Evolutionary conservation across 441 rosid genomes (phyloP).

Genomic region (Brassica balearica): DNA sequence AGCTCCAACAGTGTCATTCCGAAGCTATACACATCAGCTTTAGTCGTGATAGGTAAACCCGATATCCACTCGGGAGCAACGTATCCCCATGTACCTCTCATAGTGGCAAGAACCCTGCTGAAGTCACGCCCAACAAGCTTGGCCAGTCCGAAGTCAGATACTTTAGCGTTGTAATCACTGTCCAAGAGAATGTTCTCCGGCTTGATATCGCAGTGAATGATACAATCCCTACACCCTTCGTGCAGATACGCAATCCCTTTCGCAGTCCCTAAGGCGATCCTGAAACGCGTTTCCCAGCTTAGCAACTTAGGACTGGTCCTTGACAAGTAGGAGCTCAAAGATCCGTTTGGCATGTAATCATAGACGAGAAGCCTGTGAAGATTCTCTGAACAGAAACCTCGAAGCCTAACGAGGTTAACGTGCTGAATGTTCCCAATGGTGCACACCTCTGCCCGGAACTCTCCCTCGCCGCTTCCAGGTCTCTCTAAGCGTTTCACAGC

Average conservation of each 20-base stretch:
- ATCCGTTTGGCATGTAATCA: constrained; percentile 92
- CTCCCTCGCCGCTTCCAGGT: constrained; percentile 80
- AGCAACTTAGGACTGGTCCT: constrained; percentile 55
- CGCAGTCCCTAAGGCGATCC: constrained; percentile 76
- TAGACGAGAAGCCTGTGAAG: constrained; percentile 79
- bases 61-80: constrained; percentile 97
- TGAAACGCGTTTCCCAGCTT: constrained; percentile 74
- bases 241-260: constrained; percentile 84
- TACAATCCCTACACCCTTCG: constrained; percentile 90
- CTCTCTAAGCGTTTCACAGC: constrained; percentile 91
- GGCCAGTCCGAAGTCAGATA: constrained; percentile 86
- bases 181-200: constrained; percentile 91
- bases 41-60: constrained; percentile 79
- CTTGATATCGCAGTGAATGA: constrained; percentile 92
- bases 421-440: constrained; percentile 92
- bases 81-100: constrained; percentile 94
- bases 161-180: constrained; percentile 63
- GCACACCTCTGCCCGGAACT: constrained; percentile 87
- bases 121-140: constrained; percentile 89
- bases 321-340: constrained; percentile 65
- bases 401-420: constrained; percentile 83
- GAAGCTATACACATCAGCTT: constrained; percentile 89
- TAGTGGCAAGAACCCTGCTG: constrained; percentile 79
- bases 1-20: constrained; percentile 91
- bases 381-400: constrained; percentile 85